These are phyloP conservation scores for Epichloe uncinata DNA, from an alignment of 2,329 filamentous ascomycete genomes.

Conservation along the genomic window DNA sequence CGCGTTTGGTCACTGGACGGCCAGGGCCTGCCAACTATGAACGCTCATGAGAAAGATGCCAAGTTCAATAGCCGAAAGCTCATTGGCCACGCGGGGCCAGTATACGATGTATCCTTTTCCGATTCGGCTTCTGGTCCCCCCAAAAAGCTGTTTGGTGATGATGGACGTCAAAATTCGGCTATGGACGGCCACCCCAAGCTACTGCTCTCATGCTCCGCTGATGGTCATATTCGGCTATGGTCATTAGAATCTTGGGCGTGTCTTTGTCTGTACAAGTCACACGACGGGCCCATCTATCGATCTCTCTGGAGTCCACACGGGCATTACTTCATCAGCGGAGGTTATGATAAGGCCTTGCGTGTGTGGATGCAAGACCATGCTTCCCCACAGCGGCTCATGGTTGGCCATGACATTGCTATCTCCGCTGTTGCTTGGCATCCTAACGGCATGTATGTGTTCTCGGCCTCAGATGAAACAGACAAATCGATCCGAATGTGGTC, in stretches of 20 bases:
- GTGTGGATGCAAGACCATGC: conserved; percentile 91
- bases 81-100: conserved; percentile 79
- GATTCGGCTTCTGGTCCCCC: conserved; percentile 46
- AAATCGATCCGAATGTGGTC: conserved; percentile 97
- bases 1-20: conserved; percentile 88
- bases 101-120: conserved; percentile 84
- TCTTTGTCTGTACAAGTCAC: conserved; percentile 85
- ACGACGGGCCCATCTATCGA: conserved; percentile 80
- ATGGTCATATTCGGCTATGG: conserved; percentile 85
- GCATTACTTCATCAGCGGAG: conserved; percentile 83
- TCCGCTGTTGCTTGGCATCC: conserved; percentile 89
- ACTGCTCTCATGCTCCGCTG: conserved; percentile 75
- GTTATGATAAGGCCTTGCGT: conserved; percentile 80
- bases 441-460: conserved; percentile 88
- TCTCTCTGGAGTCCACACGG: conserved; percentile 84
- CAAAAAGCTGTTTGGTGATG: conserved; percentile 35
- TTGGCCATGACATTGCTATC: conserved; percentile 88
- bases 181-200: conserved; percentile 52
- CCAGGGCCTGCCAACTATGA: conserved; percentile 58
- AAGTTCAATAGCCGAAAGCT: conserved; percentile 55
- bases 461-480: conserved; percentile 70
- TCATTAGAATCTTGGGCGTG: conserved; percentile 86
- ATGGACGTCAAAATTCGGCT: conserved; percentile 26
- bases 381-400: conserved; percentile 73
- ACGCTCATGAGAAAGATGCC: conserved; percentile 42